phyloP scores from a whole-genome alignment of 1,284 basidiomycete species.

The Vanrija sp. region DNA sequence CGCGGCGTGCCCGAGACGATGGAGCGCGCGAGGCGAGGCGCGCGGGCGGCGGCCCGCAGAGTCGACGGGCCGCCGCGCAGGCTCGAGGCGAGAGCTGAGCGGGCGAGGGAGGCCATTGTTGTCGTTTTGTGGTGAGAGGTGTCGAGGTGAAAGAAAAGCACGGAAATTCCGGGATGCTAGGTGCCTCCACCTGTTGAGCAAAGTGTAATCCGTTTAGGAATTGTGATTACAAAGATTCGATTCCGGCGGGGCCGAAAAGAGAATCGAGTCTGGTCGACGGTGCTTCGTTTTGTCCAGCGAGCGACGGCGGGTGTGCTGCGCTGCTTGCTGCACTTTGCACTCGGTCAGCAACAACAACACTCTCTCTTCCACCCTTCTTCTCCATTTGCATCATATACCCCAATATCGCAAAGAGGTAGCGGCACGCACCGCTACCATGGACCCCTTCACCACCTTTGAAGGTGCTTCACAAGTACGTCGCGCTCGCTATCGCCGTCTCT shows the following conservation, averaged over 20 bases:
- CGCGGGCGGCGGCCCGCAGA: background rate
- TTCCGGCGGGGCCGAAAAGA: too few species aligned
- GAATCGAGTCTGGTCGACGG: too few species aligned
- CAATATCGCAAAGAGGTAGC: background rate
- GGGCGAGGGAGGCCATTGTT: slow-evolving; percentile 8
- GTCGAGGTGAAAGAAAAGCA: background rate
- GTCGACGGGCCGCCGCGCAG: background rate
- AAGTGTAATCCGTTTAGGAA: background rate
- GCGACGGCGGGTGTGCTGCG: too few species aligned
- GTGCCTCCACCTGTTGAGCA: background rate
- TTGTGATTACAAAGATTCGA: too few species aligned
- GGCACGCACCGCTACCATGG: slow-evolving; percentile 54
- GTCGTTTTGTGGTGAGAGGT: background rate
- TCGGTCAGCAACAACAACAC: background rate
- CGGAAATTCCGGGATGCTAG: background rate
- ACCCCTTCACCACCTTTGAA: slow-evolving; percentile 82
- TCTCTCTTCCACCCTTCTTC: background rate
- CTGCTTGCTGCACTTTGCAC: too few species aligned
- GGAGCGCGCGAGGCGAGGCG: background rate
- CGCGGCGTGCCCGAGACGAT: background rate
- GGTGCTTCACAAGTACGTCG: slow-evolving; percentile 45
- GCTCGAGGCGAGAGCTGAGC: slow-evolving; percentile 1
- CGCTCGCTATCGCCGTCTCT: background rate
- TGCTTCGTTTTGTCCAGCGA: too few species aligned
- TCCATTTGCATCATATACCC: background rate